Percentiles rank a stretch among this genome's conserved stretches.
These are phyloP conservation scores for Lizonia empirigonia DNA, from an alignment of 2,329 filamentous ascomycete species.

Conservation along the genomic window DNA sequence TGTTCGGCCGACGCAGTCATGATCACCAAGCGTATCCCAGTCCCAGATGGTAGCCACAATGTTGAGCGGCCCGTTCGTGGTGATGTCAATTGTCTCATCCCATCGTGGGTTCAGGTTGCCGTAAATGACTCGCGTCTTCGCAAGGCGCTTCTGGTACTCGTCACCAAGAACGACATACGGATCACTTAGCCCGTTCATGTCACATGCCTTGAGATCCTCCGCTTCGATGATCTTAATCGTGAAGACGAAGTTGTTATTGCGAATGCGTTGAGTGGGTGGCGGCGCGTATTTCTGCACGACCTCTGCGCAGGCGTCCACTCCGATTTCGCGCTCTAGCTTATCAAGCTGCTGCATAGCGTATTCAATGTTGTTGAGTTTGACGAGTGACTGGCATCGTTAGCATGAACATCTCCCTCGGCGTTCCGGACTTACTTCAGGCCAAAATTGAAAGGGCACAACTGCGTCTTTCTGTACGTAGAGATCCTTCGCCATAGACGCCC, in stretches of 20 bases:
- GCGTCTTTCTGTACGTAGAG: constrained; percentile 91
- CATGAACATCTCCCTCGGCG: not conserved
- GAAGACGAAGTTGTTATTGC: constrained; percentile 90
- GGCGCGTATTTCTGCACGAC: constrained; percentile 77
- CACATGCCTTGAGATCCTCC: constrained; percentile 97
- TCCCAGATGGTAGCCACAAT: constrained; percentile 98
- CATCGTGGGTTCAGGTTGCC: constrained; percentile 90
- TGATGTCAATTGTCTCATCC: constrained; percentile 97
- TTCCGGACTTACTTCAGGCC: constrained; percentile 71
- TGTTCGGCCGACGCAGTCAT: constrained; percentile 96
- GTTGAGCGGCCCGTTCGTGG: constrained; percentile 87
- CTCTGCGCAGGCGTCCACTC: constrained; percentile 87
- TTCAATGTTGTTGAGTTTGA: constrained; percentile 97
- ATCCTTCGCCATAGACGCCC: constrained; percentile 91
- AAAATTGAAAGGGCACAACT: constrained; percentile 96
- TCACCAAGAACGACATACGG: constrained; percentile 97
- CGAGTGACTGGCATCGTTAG: constrained; percentile 71
- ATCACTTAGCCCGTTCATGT: constrained; percentile 91
- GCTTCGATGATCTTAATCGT: constrained; percentile 98
- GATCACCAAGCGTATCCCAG: constrained; percentile 94
- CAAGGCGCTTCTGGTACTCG: constrained; percentile 94
- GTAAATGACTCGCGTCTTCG: constrained; percentile 92
- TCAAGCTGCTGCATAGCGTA: constrained; percentile 93
- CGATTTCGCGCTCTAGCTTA: constrained; percentile 84
- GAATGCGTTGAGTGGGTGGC: constrained; percentile 68